These are phyloP conservation scores for Xylariaceae sp. DNA, from an alignment of 2,329 filamentous ascomycete species.

Conservation along the genomic window DNA sequence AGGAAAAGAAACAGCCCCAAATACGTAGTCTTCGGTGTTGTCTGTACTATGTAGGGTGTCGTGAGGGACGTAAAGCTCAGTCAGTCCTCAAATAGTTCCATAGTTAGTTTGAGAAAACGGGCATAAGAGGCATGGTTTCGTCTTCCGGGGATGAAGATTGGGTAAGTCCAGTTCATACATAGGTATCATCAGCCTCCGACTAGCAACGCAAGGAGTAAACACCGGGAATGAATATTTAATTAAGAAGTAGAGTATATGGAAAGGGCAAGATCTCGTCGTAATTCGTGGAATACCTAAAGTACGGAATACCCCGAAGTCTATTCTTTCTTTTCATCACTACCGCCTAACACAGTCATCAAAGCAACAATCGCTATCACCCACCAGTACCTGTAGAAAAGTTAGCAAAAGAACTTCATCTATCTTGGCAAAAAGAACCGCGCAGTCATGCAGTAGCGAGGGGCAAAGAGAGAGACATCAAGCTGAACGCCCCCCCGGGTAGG, in stretches of 20 bases:
- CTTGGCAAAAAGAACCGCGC: background rate
- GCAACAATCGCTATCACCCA: conserved; percentile 54
- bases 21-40: too few species aligned
- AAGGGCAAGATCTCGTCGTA: background rate
- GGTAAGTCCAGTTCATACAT: too few species aligned
- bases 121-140: background rate
- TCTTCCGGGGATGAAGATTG: too few species aligned
- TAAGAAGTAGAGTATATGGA: background rate
- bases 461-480: background rate
- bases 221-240: background rate
- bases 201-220: background rate
- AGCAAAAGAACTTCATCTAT: conserved; percentile 26
- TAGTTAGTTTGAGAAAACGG: background rate
- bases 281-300: conserved; percentile 1
- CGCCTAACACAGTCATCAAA: conserved; percentile 49
- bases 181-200: background rate
- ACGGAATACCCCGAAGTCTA: conserved; percentile 20
- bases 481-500: background rate
- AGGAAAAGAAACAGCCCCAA: too few species aligned
- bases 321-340: conserved; percentile 47
- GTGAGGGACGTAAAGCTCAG: background rate
- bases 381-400: conserved; percentile 53
- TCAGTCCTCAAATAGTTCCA: background rate
- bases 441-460: too few species aligned
- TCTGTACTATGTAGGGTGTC: too few species aligned